Conservation (phyloP, 179 eudicot genomes). For the Pouteria campechiana region DNA sequence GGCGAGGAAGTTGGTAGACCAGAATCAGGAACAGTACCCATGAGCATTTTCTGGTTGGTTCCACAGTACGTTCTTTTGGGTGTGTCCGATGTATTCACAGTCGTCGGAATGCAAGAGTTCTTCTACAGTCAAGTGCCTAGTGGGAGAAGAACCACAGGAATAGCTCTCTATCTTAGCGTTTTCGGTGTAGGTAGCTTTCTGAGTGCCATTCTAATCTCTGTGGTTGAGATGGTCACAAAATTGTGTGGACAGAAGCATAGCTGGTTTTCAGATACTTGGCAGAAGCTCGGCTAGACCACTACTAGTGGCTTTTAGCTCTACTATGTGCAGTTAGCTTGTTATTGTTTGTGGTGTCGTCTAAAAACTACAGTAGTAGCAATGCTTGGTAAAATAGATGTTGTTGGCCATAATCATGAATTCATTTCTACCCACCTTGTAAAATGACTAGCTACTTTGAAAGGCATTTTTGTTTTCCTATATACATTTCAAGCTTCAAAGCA, state of each 20-base stretch:
- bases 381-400: no score
- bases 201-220: conserved; percentile 56
- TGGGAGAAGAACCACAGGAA: conserved; percentile 79
- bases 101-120: conserved; percentile 97
- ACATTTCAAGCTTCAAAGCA: no score
- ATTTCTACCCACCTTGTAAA: no score
- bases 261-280: conserved; percentile 87
- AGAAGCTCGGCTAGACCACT: conserved; percentile 70
- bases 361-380: conserved; percentile 40
- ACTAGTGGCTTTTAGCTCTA: conserved; percentile 74
- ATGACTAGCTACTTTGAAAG: no score
- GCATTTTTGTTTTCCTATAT: no score
- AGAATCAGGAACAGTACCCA: conserved; percentile 7
- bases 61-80: conserved; percentile 87
- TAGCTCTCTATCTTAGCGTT: conserved; percentile 79
- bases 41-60: conserved; percentile 71
- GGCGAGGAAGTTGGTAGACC: not conserved
- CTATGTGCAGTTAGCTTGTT: conserved; percentile 48
- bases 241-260: conserved; percentile 17
- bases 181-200: conserved; percentile 90
- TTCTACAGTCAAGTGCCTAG: conserved; percentile 78
- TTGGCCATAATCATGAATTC: no score
- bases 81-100: conserved; percentile 85
- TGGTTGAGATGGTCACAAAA: conserved; percentile 41
- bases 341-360: conserved; percentile 40